A percentile compares a stretch with the other conserved stretches of the same genome.
Conservation (phyloP, 192 early-diverging fungal genomes). For the Coemansia sp. region DNA sequence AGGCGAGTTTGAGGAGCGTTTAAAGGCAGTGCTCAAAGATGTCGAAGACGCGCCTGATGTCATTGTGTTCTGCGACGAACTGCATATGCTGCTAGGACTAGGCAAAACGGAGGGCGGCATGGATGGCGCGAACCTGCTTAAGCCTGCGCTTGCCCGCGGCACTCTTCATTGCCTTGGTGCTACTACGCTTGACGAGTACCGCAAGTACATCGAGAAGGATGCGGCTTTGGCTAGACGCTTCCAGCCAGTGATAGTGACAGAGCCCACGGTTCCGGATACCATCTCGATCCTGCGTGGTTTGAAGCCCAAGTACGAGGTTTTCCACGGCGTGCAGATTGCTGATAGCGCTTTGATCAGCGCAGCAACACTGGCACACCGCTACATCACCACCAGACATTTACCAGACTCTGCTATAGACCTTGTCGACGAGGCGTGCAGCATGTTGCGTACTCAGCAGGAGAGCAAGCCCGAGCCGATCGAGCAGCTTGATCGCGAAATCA, state of each 20-base stretch:
- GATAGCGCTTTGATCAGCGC: conserved; percentile 73
- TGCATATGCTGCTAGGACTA: conserved; percentile 72
- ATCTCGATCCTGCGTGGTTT: conserved; percentile 77
- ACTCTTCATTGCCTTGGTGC: conserved; percentile 73
- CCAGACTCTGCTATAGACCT: conserved; percentile 85
- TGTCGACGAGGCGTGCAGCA: conserved; percentile 79
- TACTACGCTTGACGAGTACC: conserved; percentile 79
- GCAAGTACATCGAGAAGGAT: conserved; percentile 72
- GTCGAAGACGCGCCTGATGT: conserved; percentile 71
- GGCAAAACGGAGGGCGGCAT: conserved; percentile 76
- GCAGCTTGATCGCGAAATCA: conserved; percentile 69
- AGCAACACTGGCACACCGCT: conserved; percentile 71
- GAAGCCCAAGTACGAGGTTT: conserved; percentile 75
- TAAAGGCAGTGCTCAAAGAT: conserved; percentile 73
- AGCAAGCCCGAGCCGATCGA: conserved; percentile 77
- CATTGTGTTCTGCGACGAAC: conserved; percentile 80
- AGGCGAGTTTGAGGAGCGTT: conserved; percentile 80
- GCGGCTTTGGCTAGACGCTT: conserved; percentile 76
- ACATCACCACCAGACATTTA: conserved; percentile 69
- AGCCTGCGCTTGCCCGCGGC: conserved; percentile 77
- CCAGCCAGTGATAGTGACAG: conserved; percentile 71
- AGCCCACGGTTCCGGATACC: conserved; percentile 69
- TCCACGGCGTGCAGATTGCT: conserved; percentile 76
- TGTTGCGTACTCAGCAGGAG: conserved; percentile 74
- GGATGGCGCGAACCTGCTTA: conserved; percentile 79